phyloP scores from a whole-genome alignment of 176 grass and related monocot species.

The Triticum aestivum region IWGSC_CS_RefSeq_v2.1 NC_057808.1:512311813-512312312 shows the following conservation, averaged over 20 bases:
- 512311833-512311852: too few relatives aligned
- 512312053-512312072: conserved; percentile 51
- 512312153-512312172: conserved; percentile 61
- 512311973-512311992: conserved; percentile 61
- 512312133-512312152: not conserved
- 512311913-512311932: conserved; percentile 79
- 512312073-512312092: not conserved
- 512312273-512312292: conserved; percentile 91
- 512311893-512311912: conserved; percentile 43
- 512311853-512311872: not conserved
- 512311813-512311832: too few relatives aligned
- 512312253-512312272: conserved; percentile 74
- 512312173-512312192: conserved; percentile 79
- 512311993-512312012: conserved; percentile 90
- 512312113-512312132: not conserved
- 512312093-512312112: not conserved
- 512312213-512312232: conserved; percentile 99
- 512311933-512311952: conserved; percentile 57
- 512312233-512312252: conserved; percentile 81
- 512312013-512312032: conserved; percentile 72
- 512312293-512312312: conserved; percentile 80
- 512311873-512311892: conserved; percentile 75
- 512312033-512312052: conserved; percentile 70
- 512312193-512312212: conserved; percentile 68
- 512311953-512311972: conserved; percentile 48